These are phyloP conservation scores for Fraxinus pennsylvanica DNA, from an alignment of 257 asterid species.

Conservation along the genomic window DNA sequence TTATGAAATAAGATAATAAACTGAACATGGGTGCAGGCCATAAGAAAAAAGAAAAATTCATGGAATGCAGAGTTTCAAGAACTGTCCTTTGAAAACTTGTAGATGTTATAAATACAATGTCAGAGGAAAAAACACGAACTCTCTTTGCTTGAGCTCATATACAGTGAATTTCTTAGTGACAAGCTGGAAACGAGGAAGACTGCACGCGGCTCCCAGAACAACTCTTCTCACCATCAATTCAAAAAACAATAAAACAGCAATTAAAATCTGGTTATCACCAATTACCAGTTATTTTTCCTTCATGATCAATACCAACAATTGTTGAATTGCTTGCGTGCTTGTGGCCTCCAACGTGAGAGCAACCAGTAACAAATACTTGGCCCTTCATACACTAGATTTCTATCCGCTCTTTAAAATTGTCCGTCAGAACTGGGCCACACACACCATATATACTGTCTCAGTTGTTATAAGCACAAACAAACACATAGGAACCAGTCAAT, in stretches of 20 bases:
- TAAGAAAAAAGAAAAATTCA: too few relatives aligned
- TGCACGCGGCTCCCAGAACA: neutral
- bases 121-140: too few relatives aligned
- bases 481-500: conserved; percentile 77
- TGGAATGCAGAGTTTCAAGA: too few relatives aligned
- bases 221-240: neutral
- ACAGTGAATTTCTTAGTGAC: too few relatives aligned
- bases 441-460: conserved; percentile 92
- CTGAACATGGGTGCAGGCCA: too few relatives aligned
- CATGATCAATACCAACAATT: conserved; percentile 61
- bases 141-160: too few relatives aligned
- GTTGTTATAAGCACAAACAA: conserved; percentile 80
- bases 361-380: conserved; percentile 68
- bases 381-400: conserved; percentile 54
- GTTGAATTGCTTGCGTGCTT: conserved; percentile 91
- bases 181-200: too few relatives aligned
- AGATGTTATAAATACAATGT: neutral
- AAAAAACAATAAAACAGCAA: conserved; percentile 8
- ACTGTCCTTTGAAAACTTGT: too few relatives aligned
- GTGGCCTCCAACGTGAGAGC: conserved; percentile 94
- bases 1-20: too few relatives aligned
- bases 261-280: conserved; percentile 52
- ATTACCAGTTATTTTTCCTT: conserved; percentile 71
- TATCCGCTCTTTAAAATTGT: conserved; percentile 67
- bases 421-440: conserved; percentile 86